phyloP scores from a whole-genome alignment of 2,329 filamentous ascomycete species.

The Pleochaeta shiraiana region DNA sequence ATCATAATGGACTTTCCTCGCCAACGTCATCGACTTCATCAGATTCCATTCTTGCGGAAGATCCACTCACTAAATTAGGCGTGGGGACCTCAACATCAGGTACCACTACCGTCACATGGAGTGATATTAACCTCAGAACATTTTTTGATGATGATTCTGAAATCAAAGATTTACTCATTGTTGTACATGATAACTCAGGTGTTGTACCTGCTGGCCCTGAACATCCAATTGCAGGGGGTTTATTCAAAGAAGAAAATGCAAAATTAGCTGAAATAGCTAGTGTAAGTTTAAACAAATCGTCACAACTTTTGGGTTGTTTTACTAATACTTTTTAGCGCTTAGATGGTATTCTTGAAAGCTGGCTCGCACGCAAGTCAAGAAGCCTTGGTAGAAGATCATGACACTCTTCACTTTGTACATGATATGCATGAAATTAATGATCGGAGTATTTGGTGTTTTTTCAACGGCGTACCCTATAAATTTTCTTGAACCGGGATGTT shows the following conservation, averaged over 20 bases:
- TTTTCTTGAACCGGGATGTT: no score
- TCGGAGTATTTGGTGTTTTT: conserved; percentile 12
- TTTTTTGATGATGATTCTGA: conserved; percentile 85
- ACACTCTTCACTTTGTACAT: conserved; percentile 11
- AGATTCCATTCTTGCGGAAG: conserved; percentile 31
- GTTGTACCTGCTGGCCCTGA: conserved; percentile 60
- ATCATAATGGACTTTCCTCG: conserved; percentile 42
- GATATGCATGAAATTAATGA: conserved; percentile 15
- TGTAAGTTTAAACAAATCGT: conserved; percentile 23
- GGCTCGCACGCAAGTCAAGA: conserved; percentile 52
- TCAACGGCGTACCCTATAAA: no score
- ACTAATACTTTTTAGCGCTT: conserved; percentile 34
- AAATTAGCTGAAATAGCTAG: conserved; percentile 70
- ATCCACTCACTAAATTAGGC: conserved; percentile 16
- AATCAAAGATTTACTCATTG: conserved; percentile 70
- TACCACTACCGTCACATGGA: conserved; percentile 42
- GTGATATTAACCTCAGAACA: conserved; percentile 60
- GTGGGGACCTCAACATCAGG: conserved; percentile 32
- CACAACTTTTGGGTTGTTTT: conserved; percentile 5
- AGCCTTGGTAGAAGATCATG: conserved; percentile 12
- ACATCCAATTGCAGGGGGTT: conserved; percentile 57
- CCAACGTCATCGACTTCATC: conserved; percentile 41
- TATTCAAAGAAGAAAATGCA: conserved; percentile 76
- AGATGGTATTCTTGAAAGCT: conserved; percentile 68
- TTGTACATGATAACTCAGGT: conserved; percentile 83